phyloP scores from a whole-genome alignment of 2,329 filamentous ascomycete genomes.

The Pseudogymnoascus sp. region DNA sequence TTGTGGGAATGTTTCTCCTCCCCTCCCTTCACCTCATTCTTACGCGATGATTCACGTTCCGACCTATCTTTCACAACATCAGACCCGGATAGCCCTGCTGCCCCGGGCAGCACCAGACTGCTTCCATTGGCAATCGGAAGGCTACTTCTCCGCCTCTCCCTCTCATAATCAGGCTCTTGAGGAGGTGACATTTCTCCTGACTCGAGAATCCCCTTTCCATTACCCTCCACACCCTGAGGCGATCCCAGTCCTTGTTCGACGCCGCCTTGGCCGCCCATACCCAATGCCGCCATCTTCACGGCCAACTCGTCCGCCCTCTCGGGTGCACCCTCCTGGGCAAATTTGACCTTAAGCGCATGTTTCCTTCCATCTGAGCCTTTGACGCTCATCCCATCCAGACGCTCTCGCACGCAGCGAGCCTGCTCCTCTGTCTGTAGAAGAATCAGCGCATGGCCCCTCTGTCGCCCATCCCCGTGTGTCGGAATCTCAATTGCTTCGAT shows the following conservation, averaged over 20 bases:
- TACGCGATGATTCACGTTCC: background rate
- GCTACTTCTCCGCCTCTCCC: background rate
- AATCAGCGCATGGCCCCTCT: background rate
- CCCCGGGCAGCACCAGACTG: background rate
- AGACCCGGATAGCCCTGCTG: background rate
- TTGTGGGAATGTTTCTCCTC: background rate
- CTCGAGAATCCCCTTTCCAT: background rate
- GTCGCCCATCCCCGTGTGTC: background rate
- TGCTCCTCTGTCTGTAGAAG: conserved; percentile 2
- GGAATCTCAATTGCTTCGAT: background rate
- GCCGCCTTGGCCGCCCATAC: background rate
- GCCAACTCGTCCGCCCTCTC: background rate
- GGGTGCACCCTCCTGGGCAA: background rate
- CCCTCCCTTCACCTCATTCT: background rate
- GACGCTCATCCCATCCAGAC: background rate
- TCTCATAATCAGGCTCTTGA: background rate
- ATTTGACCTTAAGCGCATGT: conserved; percentile 3
- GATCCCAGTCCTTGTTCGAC: background rate
- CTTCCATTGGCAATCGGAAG: background rate
- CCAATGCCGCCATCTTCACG: background rate
- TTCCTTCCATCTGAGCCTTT: conserved; percentile 1
- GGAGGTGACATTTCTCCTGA: background rate
- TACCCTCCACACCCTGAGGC: background rate
- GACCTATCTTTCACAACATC: background rate
- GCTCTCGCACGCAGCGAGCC: background rate